Conservation (phyloP, 495 filamentous ascomycete species). For the Acidomyces sp. region DNA sequence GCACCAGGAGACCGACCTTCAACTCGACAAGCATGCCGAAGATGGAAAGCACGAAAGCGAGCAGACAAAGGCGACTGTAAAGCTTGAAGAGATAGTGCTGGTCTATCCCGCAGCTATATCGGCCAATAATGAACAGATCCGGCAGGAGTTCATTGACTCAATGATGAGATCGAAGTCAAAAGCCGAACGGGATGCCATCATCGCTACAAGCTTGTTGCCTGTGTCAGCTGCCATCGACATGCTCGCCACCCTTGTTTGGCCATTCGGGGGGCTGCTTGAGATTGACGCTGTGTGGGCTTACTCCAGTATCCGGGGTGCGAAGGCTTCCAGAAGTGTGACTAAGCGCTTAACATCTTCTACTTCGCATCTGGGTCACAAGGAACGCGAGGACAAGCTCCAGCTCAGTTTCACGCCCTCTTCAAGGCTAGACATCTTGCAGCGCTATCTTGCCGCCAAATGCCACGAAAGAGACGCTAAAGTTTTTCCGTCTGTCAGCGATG, state of each 20-base stretch:
- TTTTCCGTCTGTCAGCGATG: constrained; percentile 16
- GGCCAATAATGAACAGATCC: constrained; percentile 23
- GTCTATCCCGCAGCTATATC: constrained; percentile 27
- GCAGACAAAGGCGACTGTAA: constrained; percentile 19
- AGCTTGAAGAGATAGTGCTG: constrained; percentile 27
- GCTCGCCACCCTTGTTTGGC: constrained; percentile 26
- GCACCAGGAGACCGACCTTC: background rate
- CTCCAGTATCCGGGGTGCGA: constrained; percentile 28
- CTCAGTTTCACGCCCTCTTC: constrained; percentile 25
- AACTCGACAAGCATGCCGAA: constrained; percentile 2
- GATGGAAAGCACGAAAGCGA: constrained; percentile 1
- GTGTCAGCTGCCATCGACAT: constrained; percentile 29
- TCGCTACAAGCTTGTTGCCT: constrained; percentile 30
- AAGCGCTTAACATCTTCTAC: constrained; percentile 22
- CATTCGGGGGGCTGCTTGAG: constrained; percentile 30
- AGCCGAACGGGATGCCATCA: constrained; percentile 29
- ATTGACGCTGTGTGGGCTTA: constrained; percentile 30
- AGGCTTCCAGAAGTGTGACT: constrained; percentile 24
- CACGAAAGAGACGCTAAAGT: constrained; percentile 19
- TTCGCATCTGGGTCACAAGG: constrained; percentile 2
- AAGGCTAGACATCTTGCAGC: constrained; percentile 22
- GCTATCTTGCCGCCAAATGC: constrained; percentile 25
- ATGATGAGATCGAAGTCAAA: constrained; percentile 30
- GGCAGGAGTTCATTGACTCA: constrained; percentile 27
- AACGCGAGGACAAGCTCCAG: constrained; percentile 19